phyloP scores from a whole-genome alignment of 805 yeast genomes.

The Peterozyma xylosa region DNA sequence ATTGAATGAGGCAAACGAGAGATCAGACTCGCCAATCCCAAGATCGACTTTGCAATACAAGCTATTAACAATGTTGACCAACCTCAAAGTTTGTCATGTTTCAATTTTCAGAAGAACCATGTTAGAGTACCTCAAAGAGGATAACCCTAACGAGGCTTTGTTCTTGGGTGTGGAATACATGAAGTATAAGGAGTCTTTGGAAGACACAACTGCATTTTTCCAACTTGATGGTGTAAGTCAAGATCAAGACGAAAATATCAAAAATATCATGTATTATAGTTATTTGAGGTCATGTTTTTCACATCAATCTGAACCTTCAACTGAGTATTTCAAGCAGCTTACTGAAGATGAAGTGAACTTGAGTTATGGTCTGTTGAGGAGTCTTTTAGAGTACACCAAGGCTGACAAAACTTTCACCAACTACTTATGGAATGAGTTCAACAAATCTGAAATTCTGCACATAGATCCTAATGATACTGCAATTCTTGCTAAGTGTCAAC shows the following conservation, averaged over 20 bases:
- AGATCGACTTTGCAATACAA: slow-evolving; percentile 6
- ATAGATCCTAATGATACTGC: slow-evolving; percentile 5
- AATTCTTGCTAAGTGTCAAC: not conserved
- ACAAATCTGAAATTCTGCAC: too few species aligned
- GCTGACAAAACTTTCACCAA: slow-evolving; percentile 9
- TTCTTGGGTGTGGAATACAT: slow-evolving; percentile 19
- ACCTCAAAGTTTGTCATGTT: slow-evolving; percentile 15
- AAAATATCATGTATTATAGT: slow-evolving; percentile 1
- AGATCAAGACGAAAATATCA: not conserved
- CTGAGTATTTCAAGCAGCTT: too few species aligned
- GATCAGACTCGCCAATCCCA: not conserved
- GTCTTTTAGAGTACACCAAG: not conserved
- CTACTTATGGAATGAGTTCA: too few species aligned
- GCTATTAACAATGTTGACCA: slow-evolving; percentile 13
- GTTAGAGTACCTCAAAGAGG: slow-evolving; percentile 14
- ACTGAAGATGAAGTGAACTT: not conserved
- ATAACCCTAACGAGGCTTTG: slow-evolving; percentile 17
- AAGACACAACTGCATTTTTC: not conserved
- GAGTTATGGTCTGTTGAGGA: not conserved
- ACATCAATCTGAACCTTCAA: slow-evolving; percentile 9
- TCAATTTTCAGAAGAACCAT: slow-evolving; percentile 19
- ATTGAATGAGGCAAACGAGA: too few species aligned
- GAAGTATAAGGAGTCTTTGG: slow-evolving; percentile 12
- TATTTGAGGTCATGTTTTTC: slow-evolving; percentile 3
- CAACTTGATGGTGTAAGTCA: not conserved